A percentile compares a stretch with the other conserved stretches of the same genome.
phyloP scores from a whole-genome alignment of 805 yeast genomes.

The Geotrichum ghanense region DNA sequence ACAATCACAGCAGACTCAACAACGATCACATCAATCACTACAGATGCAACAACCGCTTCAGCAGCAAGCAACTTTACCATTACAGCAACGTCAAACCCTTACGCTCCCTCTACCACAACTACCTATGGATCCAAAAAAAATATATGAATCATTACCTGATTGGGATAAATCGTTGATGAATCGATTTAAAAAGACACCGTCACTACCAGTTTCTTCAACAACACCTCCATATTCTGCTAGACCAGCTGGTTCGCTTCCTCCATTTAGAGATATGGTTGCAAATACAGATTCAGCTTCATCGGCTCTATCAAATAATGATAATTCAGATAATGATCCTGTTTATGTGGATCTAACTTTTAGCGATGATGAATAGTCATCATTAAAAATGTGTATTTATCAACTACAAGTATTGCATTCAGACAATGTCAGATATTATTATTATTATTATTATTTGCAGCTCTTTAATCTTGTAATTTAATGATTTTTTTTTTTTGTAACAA shows the following conservation, averaged over 20 bases:
- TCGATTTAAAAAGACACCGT: conserved; percentile 4
- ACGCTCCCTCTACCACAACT: not conserved
- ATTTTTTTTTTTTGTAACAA: no score
- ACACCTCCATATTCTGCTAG: not conserved
- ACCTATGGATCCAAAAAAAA: not conserved
- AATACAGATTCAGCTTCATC: no score
- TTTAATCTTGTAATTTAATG: no score
- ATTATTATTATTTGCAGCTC: no score
- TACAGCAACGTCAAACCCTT: not conserved
- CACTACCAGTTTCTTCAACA: conserved; percentile 1
- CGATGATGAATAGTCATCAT: conserved; percentile 14
- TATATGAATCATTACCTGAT: not conserved
- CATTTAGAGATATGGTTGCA: conserved; percentile 6
- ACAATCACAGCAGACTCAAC: no score
- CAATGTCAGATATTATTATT: no score
- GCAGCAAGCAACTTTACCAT: not conserved
- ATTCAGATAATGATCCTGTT: conserved; percentile 12
- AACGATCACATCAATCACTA: not conserved
- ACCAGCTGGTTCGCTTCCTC: conserved; percentile 1
- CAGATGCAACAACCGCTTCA: not conserved
- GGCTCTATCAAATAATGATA: no score
- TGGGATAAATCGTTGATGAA: conserved; percentile 1
- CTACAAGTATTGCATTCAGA: no score
- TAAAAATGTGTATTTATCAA: not conserved
- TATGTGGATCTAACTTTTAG: conserved; percentile 22